Percentiles rank a stretch among this genome's conserved stretches.
Conservation (phyloP, 2,329 filamentous ascomycete genomes). For the Zasmidium angulare region DNA sequence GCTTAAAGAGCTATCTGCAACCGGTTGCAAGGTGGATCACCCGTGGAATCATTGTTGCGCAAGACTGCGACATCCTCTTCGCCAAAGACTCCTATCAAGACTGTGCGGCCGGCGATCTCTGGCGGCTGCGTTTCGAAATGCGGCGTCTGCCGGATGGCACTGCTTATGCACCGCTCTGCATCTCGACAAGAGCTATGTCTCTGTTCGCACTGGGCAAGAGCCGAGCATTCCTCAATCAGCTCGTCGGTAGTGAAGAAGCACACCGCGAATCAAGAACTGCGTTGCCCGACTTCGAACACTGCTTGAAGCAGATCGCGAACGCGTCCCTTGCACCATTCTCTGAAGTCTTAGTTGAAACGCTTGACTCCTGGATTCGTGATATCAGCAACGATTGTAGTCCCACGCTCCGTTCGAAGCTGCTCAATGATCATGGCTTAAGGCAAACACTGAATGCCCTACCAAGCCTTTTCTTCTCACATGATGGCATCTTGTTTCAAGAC, state of each 20-base stretch:
- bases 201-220: constrained; percentile 90
- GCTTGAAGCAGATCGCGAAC: constrained; percentile 3
- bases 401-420: constrained; percentile 65
- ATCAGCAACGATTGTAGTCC: constrained; percentile 70
- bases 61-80: constrained; percentile 68
- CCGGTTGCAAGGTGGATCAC: constrained; percentile 85
- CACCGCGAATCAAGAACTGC: too few species aligned
- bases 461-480: constrained; percentile 71
- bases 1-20: constrained; percentile 77
- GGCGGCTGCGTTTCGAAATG: constrained; percentile 73
- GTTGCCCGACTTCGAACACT: constrained; percentile 9
- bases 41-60: constrained; percentile 62
- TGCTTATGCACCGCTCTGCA: constrained; percentile 71
- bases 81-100: constrained; percentile 58
- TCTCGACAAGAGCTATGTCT: constrained; percentile 65
- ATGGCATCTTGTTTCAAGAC: constrained; percentile 66
- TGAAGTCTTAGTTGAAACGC: constrained; percentile 69
- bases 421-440: constrained; percentile 67
- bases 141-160: constrained; percentile 59
- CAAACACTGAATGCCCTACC: constrained; percentile 66
- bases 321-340: constrained; percentile 58
- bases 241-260: constrained; percentile 45
- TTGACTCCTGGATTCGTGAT: constrained; percentile 73
- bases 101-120: constrained; percentile 65
- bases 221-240: constrained; percentile 74